Percentiles rank a stretch among this genome's conserved stretches.
phyloP scores from a whole-genome alignment of 768 basidiomycete species.

The Coprinopsis sp. region DNA sequence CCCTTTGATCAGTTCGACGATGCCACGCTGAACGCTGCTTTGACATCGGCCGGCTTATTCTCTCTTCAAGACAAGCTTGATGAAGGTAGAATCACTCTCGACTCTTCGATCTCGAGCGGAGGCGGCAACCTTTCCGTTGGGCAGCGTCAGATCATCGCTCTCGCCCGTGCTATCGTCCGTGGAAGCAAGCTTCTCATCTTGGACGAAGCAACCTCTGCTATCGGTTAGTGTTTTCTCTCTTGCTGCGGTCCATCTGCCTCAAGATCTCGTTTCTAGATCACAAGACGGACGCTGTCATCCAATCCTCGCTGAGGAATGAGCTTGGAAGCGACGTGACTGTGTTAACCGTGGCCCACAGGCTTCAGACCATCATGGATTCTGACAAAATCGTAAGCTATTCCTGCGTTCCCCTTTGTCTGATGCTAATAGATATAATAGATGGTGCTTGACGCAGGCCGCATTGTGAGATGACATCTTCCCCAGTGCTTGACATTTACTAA shows the following conservation, averaged over 20 bases:
- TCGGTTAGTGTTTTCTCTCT: slow-evolving; percentile 25
- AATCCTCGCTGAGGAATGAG: slow-evolving; percentile 61
- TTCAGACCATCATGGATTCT: slow-evolving; percentile 63
- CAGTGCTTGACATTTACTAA: background rate
- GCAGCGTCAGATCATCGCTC: slow-evolving; percentile 62
- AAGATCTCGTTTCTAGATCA: slow-evolving; percentile 31
- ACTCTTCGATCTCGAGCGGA: slow-evolving; percentile 41
- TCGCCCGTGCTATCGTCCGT: slow-evolving; percentile 52
- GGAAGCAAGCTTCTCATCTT: slow-evolving; percentile 53
- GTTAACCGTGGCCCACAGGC: slow-evolving; percentile 62
- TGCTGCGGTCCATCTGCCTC: background rate
- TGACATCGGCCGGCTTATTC: slow-evolving; percentile 33
- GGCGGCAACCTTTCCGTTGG: slow-evolving; percentile 70
- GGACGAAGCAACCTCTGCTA: slow-evolving; percentile 48
- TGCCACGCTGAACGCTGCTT: slow-evolving; percentile 30
- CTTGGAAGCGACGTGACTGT: slow-evolving; percentile 54
- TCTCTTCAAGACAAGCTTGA: slow-evolving; percentile 36
- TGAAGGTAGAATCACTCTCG: slow-evolving; percentile 45
- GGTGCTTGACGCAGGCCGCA: slow-evolving; percentile 16
- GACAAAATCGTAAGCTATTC: slow-evolving; percentile 37
- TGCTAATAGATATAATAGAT: slow-evolving; percentile 7
- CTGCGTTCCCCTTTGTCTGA: background rate
- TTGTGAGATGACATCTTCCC: slow-evolving; percentile 8
- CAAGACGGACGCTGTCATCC: slow-evolving; percentile 62
- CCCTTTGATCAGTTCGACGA: slow-evolving; percentile 56